Percentiles rank a stretch among this genome's conserved stretches.
Evolutionary conservation across 2,329 filamentous ascomycete genomes (phyloP).

Genomic region (Torrubiella hemipterigena): DNA sequence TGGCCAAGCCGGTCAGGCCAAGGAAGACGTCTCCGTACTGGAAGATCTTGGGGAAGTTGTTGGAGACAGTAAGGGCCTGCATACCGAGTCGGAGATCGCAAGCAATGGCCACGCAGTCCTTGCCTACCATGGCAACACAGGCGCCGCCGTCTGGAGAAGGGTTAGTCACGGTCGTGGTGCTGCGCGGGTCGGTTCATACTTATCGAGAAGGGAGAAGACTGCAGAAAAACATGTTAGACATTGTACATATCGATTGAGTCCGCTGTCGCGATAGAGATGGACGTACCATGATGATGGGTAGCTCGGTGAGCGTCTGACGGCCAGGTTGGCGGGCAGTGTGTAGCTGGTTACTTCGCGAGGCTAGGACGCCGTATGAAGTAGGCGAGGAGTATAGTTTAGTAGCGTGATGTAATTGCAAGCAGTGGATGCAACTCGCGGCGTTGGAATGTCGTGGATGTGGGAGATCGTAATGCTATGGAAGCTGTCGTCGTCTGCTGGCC

Average conservation of each 20-base stretch:
- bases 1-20: constrained; percentile 89
- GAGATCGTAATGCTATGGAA: too few relatives aligned
- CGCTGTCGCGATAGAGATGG: constrained; percentile 4
- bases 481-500: too few relatives aligned
- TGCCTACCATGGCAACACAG: constrained; percentile 97
- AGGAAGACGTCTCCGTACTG: constrained; percentile 92
- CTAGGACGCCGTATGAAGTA: too few relatives aligned
- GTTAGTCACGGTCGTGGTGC: constrained; percentile 5
- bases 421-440: too few relatives aligned
- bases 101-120: constrained; percentile 98
- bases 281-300: constrained; percentile 18
- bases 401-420: too few relatives aligned
- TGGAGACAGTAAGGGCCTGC: constrained; percentile 92
- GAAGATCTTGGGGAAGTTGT: constrained; percentile 99
- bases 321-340: too few relatives aligned
- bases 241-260: constrained; percentile 3
- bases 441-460: too few relatives aligned
- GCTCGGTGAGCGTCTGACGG: too few relatives aligned
- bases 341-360: too few relatives aligned
- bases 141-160: constrained; percentile 62
- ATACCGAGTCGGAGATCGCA: constrained; percentile 97
- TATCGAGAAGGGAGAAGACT: constrained; percentile 93
- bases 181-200: constrained; percentile 43
- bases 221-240: constrained; percentile 18
- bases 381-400: too few relatives aligned